phyloP scores from a whole-genome alignment of 164 flowering plant species.

The Amborella trichopoda region DNA sequence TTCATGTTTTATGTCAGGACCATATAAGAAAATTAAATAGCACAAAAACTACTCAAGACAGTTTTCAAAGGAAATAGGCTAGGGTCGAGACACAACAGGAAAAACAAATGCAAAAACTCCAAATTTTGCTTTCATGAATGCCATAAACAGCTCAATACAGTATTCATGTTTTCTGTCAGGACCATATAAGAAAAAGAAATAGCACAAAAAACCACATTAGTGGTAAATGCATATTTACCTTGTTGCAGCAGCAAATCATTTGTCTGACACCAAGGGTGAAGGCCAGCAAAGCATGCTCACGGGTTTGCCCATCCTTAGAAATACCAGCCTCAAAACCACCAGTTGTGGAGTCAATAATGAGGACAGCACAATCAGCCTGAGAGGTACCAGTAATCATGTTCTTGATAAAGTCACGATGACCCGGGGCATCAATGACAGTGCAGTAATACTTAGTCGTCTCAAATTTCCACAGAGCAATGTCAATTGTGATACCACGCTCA shows the following conservation, averaged over 20 bases:
- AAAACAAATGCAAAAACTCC: neutral
- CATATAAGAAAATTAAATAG: too few species aligned
- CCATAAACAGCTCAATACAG: neutral
- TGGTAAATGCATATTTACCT: neutral
- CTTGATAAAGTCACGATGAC: slow-evolving; percentile 18
- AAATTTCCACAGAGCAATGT: slow-evolving; percentile 18
- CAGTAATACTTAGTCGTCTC: slow-evolving; percentile 19
- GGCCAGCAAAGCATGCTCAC: slow-evolving; percentile 19
- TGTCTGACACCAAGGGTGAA: slow-evolving; percentile 17
- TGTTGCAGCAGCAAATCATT: slow-evolving; percentile 15
- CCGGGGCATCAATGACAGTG: slow-evolving; percentile 21
- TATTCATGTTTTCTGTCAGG: neutral
- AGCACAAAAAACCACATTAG: neutral
- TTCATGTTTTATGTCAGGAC: too few species aligned
- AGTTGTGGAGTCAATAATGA: slow-evolving; percentile 19
- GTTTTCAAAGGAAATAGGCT: too few species aligned
- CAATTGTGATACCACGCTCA: slow-evolving; percentile 20
- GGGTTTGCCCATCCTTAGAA: slow-evolving; percentile 21
- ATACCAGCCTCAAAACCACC: slow-evolving; percentile 21
- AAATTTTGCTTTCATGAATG: neutral
- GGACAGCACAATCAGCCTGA: slow-evolving; percentile 21
- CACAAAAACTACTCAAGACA: too few species aligned
- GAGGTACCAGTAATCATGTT: slow-evolving; percentile 20
- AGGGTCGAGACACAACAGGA: neutral
- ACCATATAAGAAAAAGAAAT: neutral